A percentile compares a stretch with the other conserved stretches of the same genome.
Conservation (phyloP, 495 filamentous ascomycete species). For the Neurospora pannonica region DNA sequence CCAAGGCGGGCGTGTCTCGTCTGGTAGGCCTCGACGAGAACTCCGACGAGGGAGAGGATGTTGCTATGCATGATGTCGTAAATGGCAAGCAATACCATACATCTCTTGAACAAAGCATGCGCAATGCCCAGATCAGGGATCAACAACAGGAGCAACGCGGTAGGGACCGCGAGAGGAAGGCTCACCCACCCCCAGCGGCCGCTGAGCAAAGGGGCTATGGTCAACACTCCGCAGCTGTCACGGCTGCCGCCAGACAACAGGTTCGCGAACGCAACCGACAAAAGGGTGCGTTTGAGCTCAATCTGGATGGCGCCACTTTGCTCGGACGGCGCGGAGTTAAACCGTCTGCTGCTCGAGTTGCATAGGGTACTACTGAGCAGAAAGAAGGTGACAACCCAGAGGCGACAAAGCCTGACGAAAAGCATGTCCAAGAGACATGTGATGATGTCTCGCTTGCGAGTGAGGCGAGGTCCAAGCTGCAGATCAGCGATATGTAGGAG, state of each 20-base stretch:
- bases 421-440: neutral
- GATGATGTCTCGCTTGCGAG: neutral
- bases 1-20: constrained; percentile 37
- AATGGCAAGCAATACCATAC: constrained; percentile 49
- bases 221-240: constrained; percentile 67
- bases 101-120: constrained; percentile 70
- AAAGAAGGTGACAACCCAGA: neutral
- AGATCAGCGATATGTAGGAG: neutral
- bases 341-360: constrained; percentile 24
- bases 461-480: neutral
- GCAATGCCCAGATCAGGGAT: constrained; percentile 64
- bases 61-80: constrained; percentile 38
- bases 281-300: constrained; percentile 78
- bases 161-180: constrained; percentile 31
- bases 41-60: constrained; percentile 51
- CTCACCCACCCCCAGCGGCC: constrained; percentile 24
- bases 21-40: constrained; percentile 63
- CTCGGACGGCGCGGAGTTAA: constrained; percentile 66
- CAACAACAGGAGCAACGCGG: constrained; percentile 37
- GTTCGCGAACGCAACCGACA: constrained; percentile 49
- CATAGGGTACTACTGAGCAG: constrained; percentile 14
- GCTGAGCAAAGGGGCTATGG: constrained; percentile 62
- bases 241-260: constrained; percentile 69
- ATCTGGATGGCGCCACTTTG: constrained; percentile 78
- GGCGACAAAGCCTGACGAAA: neutral